These are phyloP conservation scores for Solanum hybrid DNA, from an alignment of 305 asterid species.

Conservation along the genomic window DNA sequence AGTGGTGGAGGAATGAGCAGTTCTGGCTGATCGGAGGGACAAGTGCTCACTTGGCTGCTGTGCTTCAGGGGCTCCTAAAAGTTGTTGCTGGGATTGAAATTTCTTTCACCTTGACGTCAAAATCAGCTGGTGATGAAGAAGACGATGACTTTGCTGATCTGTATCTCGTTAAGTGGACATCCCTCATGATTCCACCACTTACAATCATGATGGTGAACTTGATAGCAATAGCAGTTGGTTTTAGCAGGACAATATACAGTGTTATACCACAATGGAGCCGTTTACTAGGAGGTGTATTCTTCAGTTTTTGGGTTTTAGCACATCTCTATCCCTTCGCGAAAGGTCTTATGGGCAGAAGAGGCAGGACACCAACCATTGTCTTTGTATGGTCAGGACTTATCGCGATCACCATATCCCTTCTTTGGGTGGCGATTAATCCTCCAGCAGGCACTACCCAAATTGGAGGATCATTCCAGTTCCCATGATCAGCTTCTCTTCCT, in stretches of 20 bases:
- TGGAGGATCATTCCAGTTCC: slow-evolving; percentile 60
- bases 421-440: slow-evolving; percentile 69
- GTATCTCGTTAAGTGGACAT: slow-evolving; percentile 56
- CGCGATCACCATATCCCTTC: slow-evolving; percentile 58
- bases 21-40: slow-evolving; percentile 75
- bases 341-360: slow-evolving; percentile 70
- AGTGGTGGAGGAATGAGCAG: slow-evolving; percentile 78
- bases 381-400: slow-evolving; percentile 72
- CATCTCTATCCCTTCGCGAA: slow-evolving; percentile 71
- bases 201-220: slow-evolving; percentile 62
- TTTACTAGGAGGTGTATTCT: slow-evolving; percentile 55
- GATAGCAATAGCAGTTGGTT: slow-evolving; percentile 60
- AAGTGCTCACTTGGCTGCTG: slow-evolving; percentile 70
- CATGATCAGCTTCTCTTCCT: slow-evolving; percentile 17
- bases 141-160: slow-evolving; percentile 61
- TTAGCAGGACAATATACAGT: slow-evolving; percentile 54
- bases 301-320: slow-evolving; percentile 70
- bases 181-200: slow-evolving; percentile 65
- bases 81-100: slow-evolving; percentile 63
- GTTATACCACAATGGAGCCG: slow-evolving; percentile 71
- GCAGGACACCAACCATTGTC: slow-evolving; percentile 60
- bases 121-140: slow-evolving; percentile 53
- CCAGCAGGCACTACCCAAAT: slow-evolving; percentile 49
- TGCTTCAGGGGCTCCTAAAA: slow-evolving; percentile 56
- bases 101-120: slow-evolving; percentile 60